phyloP scores from a whole-genome alignment of 2,329 filamentous ascomycete genomes.

The Cordyceps cicadae region DNA sequence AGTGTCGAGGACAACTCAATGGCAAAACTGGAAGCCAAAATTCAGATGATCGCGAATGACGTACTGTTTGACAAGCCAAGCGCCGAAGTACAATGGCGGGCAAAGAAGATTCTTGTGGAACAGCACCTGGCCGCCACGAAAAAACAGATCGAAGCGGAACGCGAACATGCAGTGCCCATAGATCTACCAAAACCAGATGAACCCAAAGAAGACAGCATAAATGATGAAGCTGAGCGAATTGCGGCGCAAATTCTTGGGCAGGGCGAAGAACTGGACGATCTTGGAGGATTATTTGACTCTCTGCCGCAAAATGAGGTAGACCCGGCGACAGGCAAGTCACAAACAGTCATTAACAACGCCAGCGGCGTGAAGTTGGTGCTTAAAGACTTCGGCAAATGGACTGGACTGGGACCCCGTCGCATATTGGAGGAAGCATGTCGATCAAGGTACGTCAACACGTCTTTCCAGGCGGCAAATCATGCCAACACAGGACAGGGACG shows the following conservation, averaged over 20 bases:
- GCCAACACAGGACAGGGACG: conserved; percentile 46
- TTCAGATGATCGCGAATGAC: conserved; percentile 70
- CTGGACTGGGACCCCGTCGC: conserved; percentile 66
- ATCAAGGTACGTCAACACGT: conserved; percentile 47
- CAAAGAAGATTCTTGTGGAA: conserved; percentile 50
- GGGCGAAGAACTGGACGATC: conserved; percentile 46
- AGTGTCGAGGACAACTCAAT: conserved; percentile 28
- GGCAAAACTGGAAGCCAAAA: conserved; percentile 62
- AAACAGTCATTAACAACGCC: conserved; percentile 44
- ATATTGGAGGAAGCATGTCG: conserved; percentile 83
- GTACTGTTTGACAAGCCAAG: conserved; percentile 62
- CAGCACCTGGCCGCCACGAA: conserved; percentile 49
- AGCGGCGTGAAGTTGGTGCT: conserved; percentile 52
- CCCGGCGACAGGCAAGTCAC: conserved; percentile 47
- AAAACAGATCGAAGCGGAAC: conserved; percentile 23
- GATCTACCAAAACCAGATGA: conserved; percentile 17
- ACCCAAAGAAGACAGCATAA: conserved; percentile 39
- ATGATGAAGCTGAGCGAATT: conserved; percentile 49
- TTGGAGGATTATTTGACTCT: conserved; percentile 45
- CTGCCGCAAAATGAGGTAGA: conserved; percentile 55
- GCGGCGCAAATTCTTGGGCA: conserved; percentile 51
- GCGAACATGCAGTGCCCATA: conserved; percentile 11
- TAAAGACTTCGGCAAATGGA: conserved; percentile 77
- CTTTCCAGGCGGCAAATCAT: background rate
- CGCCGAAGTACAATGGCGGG: conserved; percentile 59